Evolutionary conservation across 129 eudicot species (phyloP).

Genomic region (Flaveria sonorensis): DNA sequence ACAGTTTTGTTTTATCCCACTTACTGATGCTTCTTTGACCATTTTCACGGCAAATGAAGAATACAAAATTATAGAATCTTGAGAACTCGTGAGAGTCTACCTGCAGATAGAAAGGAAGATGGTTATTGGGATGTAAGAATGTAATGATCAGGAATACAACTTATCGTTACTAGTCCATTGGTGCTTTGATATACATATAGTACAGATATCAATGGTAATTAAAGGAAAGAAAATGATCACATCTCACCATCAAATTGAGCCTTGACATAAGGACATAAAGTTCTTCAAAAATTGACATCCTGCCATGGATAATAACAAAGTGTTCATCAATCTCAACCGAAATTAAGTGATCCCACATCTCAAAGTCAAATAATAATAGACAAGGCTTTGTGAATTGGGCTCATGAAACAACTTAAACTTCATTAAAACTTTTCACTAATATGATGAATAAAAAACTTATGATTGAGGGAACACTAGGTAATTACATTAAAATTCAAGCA

Average conservation of each 20-base stretch:
- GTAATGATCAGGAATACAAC: not conserved
- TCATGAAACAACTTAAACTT: not conserved
- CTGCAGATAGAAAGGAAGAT: conserved; percentile 27
- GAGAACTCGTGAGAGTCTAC: conserved; percentile 70
- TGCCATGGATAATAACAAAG: conserved; percentile 32
- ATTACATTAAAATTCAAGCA: conserved; percentile 5
- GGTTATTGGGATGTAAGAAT: not conserved
- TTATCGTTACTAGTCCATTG: conserved; percentile 10
- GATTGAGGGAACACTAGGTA: not conserved
- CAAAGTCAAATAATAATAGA: not conserved
- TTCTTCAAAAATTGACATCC: conserved; percentile 68
- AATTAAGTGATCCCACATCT: conserved; percentile 13
- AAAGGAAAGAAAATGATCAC: not conserved
- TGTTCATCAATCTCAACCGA: conserved; percentile 13
- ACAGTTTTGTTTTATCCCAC: conserved; percentile 21
- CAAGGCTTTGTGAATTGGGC: not conserved
- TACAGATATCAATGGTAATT: not conserved
- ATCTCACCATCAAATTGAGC: conserved; percentile 56
- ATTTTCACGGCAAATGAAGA: conserved; percentile 80
- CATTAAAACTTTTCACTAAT: not conserved
- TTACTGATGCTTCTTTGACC: conserved; percentile 86
- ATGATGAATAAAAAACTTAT: not conserved
- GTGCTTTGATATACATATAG: conserved; percentile 4
- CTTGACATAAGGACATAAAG: conserved; percentile 61
- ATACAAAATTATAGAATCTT: conserved; percentile 83